phyloP scores from a whole-genome alignment of 352 stramenopile species.

The Phytophthora pini region DNA sequence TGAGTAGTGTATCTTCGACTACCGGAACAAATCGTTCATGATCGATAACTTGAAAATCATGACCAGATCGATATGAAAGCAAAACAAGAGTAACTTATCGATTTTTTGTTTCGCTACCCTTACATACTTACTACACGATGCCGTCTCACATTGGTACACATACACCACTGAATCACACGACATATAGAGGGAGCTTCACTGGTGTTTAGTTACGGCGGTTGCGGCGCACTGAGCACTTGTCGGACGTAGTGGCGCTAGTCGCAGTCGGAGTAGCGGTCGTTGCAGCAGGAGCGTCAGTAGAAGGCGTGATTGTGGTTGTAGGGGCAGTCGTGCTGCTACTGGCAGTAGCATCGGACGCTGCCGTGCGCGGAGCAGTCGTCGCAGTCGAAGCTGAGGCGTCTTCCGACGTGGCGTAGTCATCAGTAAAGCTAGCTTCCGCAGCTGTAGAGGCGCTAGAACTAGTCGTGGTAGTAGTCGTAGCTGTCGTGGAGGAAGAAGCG shows the following conservation, averaged over 20 bases:
- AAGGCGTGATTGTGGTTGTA: background rate
- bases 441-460: conserved; percentile 17
- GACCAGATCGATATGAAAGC: background rate
- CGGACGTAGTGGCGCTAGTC: conserved; percentile 8
- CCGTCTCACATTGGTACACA: background rate
- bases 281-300: background rate
- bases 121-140: conserved; percentile 1
- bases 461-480: conserved; percentile 4
- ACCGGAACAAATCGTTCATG: conserved; percentile 11
- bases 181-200: background rate
- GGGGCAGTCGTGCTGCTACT: background rate
- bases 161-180: background rate
- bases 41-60: conserved; percentile 3
- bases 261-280: conserved; percentile 14
- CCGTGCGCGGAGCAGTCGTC: conserved; percentile 9
- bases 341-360: conserved; percentile 7
- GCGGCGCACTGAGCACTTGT: conserved; percentile 29
- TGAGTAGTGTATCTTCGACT: conserved; percentile 4
- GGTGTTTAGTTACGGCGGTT: conserved; percentile 16
- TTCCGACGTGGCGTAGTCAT: conserved; percentile 29
- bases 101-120: background rate
- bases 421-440: conserved; percentile 17
- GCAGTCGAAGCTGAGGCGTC: conserved; percentile 18
- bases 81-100: too few relatives aligned
- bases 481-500: conserved; percentile 2